Conservation (phyloP, 257 asterid species). For the Solanum rostratum region DNA sequence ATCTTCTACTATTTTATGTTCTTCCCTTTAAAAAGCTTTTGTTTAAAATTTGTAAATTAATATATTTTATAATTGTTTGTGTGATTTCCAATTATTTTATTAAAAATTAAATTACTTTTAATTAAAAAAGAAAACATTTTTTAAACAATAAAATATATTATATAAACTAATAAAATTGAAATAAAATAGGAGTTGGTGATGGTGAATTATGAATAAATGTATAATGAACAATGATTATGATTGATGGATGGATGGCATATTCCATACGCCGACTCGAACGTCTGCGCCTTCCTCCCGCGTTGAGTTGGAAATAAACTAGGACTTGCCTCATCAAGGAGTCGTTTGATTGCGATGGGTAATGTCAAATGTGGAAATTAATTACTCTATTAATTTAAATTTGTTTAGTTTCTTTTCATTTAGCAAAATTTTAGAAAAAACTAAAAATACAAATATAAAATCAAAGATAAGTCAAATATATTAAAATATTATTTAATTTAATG, state of each 20-base stretch:
- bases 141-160: too few relatives aligned
- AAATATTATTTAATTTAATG: too few relatives aligned
- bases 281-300: neutral
- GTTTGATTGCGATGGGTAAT: neutral
- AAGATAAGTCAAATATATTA: too few relatives aligned
- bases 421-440: too few relatives aligned
- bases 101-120: neutral
- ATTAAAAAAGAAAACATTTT: too few relatives aligned
- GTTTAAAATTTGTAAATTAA: neutral
- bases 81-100: neutral
- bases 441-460: too few relatives aligned
- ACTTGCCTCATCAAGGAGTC: neutral
- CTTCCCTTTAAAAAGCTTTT: too few relatives aligned
- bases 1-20: too few relatives aligned
- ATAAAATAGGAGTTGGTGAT: neutral
- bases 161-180: too few relatives aligned
- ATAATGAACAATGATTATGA: neutral
- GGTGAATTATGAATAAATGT: neutral
- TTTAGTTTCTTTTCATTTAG: too few relatives aligned
- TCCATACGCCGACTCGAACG: neutral
- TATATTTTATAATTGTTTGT: neutral
- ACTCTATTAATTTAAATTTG: too few relatives aligned
- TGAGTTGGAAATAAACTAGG: neutral
- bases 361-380: neutral
- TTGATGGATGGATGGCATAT: neutral